Percentiles rank a stretch among this genome's conserved stretches.
These are phyloP conservation scores for Symbiodinium natans DNA, from an alignment of 73 alveolate species.

Conservation along the genomic window DNA sequence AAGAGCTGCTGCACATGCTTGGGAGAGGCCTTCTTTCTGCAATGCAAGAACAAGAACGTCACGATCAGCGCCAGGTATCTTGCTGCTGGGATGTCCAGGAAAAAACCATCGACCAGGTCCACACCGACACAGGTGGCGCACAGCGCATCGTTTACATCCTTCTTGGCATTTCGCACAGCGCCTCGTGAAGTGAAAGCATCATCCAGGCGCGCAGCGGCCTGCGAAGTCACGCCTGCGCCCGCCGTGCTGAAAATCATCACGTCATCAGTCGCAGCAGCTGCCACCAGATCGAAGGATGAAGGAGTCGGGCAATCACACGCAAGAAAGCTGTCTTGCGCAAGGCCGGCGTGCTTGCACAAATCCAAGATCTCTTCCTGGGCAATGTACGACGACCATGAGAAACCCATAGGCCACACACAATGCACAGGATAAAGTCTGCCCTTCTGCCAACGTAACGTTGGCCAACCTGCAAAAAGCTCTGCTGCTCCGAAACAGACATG, in stretches of 20 bases:
- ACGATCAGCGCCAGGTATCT: conserved; percentile 36
- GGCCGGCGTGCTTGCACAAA: background rate
- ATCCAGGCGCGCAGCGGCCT: background rate
- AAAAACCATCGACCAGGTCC: conserved; percentile 26
- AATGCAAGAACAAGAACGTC: conserved; percentile 8
- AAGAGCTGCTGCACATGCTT: conserved; percentile 13
- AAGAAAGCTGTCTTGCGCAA: too few relatives aligned
- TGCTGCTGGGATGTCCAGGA: conserved; percentile 7
- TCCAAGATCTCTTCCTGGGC: conserved; percentile 13
- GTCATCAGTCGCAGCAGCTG: background rate
- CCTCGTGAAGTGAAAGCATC: background rate
- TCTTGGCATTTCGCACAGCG: background rate
- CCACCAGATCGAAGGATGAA: background rate
- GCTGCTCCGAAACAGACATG: background rate
- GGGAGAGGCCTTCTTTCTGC: background rate
- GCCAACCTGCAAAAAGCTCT: background rate
- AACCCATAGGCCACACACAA: background rate
- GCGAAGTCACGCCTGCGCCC: background rate
- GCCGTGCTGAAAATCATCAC: background rate
- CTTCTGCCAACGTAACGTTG: background rate
- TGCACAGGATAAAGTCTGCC: background rate
- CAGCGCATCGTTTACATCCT: conserved; percentile 10
- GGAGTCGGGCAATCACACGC: background rate
- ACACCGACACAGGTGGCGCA: conserved; percentile 33
- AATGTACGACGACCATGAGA: background rate